phyloP scores from a whole-genome alignment of 495 filamentous ascomycete species.

The Xylaria nigripes region DNA sequence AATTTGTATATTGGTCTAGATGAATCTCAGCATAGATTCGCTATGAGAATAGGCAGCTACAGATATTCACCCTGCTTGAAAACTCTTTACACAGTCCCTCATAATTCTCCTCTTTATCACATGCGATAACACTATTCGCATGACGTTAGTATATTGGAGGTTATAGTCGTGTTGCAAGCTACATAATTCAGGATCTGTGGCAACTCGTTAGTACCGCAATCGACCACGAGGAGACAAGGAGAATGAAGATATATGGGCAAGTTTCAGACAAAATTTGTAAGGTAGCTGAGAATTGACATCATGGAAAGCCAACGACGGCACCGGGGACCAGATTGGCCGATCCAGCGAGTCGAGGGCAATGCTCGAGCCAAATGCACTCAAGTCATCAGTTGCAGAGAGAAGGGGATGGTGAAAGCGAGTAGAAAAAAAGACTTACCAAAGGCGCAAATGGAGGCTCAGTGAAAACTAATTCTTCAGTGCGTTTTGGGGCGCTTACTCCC shows the following conservation, averaged over 20 bases:
- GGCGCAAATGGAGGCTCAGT: conserved; percentile 15
- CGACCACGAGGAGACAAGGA: conserved; percentile 5
- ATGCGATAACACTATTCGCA: conserved; percentile 74
- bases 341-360: conserved; percentile 47
- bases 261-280: conserved; percentile 78
- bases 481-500: conserved; percentile 62
- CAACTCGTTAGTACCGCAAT: conserved; percentile 13
- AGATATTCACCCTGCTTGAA: conserved; percentile 51
- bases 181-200: conserved; percentile 8
- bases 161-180: not conserved
- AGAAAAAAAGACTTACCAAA: conserved; percentile 17
- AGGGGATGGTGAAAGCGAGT: conserved; percentile 17
- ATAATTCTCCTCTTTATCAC: conserved; percentile 80
- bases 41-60: conserved; percentile 24
- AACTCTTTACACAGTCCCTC: conserved; percentile 71
- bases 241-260: conserved; percentile 6
- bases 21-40: conserved; percentile 49
- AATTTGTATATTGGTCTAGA: conserved; percentile 65
- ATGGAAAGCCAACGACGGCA: conserved; percentile 54
- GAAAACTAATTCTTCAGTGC: not conserved
- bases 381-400: conserved; percentile 71
- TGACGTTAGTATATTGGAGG: conserved; percentile 7
- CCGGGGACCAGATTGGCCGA: conserved; percentile 29
- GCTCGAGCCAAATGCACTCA: conserved; percentile 99
- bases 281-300: conserved; percentile 99